Base-by-base conservation (phyloP, 208 protist species). In the Acanthamoeba sp. region DNA sequence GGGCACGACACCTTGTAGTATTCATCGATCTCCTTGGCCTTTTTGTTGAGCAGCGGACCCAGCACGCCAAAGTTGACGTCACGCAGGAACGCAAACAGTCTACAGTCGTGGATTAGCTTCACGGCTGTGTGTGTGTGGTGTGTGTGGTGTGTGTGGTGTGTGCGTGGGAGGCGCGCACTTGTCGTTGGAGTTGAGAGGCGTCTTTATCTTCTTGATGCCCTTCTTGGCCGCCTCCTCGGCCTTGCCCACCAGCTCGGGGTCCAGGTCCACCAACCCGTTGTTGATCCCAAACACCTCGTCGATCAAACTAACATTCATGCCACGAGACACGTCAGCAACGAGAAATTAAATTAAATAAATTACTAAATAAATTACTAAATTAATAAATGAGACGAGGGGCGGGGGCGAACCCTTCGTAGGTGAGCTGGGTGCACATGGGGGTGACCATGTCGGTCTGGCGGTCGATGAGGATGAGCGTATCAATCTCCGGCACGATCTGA, bases 361-460 rank as follows among this genome's bases (percentile, higher is more conserved):
- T 55, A 55, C 6, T 55, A 55, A 16, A 20, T 55, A 55, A 20
- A 55, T 20, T 55, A 55, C 16, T 55, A 55, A 20, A 55, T 55
- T 20, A 20, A 55, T 20, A 55, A 55, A 55, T 14, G n/a, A n/a
- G 59, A 16, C 1, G n/a, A 1, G n/a, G 69, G 27, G 29, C 22
- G 29, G 29, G 14, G 14, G 20, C 29, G n/a, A 32, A 84, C 38
- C 97, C 97, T 82, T 98, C 97, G 71, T 98, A 98, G 1, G 97
- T 98, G 16, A 98, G 94, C 76, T 96, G 96, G n/a, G 97, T 97
- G 50, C 94, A 95, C 59, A 97, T 91, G 18, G 97, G 97, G n/a
- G 97, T 97, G 18, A 98, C 90, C 6, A 94, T 45, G 82, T 97
- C 96, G 1, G 93, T 71, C 22, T 94, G 66, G 45, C 96, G 40